phyloP scores from a whole-genome alignment of 257 asterid genomes.

The Capsicum chinense region DNA sequence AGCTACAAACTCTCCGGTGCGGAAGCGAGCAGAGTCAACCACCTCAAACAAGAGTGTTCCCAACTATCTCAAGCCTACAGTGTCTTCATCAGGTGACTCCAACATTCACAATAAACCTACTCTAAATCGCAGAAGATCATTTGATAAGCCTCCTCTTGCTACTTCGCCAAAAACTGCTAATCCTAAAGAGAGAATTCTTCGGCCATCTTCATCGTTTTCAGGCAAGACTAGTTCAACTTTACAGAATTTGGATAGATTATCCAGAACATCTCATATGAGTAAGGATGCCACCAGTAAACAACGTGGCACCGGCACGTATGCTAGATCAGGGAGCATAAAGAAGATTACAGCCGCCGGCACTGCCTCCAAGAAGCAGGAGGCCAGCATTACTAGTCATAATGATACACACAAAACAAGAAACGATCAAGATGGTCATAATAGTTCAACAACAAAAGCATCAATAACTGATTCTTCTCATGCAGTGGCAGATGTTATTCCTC shows the following conservation, averaged over 20 bases:
- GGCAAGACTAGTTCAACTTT: constrained; percentile 31
- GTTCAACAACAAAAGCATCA: neutral
- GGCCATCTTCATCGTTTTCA: constrained; percentile 49
- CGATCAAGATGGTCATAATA: neutral
- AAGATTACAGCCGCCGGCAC: constrained; percentile 31
- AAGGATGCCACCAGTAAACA: constrained; percentile 48
- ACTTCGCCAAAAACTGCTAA: constrained; percentile 43
- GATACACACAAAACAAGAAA: constrained; percentile 2
- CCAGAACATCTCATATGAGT: constrained; percentile 33
- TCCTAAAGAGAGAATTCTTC: constrained; percentile 40
- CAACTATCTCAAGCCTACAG: constrained; percentile 62
- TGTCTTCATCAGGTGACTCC: constrained; percentile 22
- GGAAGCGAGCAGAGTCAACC: constrained; percentile 35
- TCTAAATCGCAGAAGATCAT: constrained; percentile 54
- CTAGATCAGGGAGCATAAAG: constrained; percentile 43
- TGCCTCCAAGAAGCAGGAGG: constrained; percentile 39
- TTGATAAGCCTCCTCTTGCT: constrained; percentile 61
- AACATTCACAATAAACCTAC: constrained; percentile 35
- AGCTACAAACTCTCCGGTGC: constrained; percentile 35
- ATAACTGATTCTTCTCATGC: neutral
- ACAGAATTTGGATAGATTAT: constrained; percentile 41
- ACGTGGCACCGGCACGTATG: constrained; percentile 27
- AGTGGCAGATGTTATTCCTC: neutral
- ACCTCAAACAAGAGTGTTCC: constrained; percentile 49
- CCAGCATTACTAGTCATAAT: constrained; percentile 11